Evolutionary conservation across 345 rosid genomes (phyloP).

Genomic region (Erysimum cheiranthoides): DNA sequence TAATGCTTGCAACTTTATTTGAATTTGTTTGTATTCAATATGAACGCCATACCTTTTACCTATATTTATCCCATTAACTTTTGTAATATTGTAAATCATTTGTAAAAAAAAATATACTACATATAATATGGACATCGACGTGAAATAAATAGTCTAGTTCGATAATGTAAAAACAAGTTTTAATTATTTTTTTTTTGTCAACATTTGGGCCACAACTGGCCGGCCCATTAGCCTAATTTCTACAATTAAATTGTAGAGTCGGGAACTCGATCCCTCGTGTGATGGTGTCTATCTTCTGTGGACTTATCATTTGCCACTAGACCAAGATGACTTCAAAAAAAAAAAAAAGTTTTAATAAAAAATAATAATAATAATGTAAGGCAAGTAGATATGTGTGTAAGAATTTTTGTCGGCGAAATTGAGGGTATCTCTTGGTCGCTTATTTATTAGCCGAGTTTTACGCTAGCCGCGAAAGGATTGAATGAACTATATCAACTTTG

Average conservation of each 20-base stretch:
- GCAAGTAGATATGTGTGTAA: slow-evolving; percentile 26
- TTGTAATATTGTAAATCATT: not conserved
- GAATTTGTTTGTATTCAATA: slow-evolving; percentile 7
- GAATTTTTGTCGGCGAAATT: slow-evolving; percentile 36
- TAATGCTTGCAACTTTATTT: slow-evolving; percentile 26
- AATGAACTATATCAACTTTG: not conserved
- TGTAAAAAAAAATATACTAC: not conserved
- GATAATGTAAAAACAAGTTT: not conserved
- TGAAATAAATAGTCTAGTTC: slow-evolving; percentile 3
- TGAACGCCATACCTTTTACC: not conserved
- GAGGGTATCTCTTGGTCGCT: slow-evolving; percentile 35
- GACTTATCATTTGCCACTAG: too few relatives aligned
- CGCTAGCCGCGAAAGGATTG: slow-evolving; percentile 14
- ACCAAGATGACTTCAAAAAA: too few relatives aligned
- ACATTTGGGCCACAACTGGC: too few relatives aligned
- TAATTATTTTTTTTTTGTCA: too few relatives aligned
- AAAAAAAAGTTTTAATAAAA: too few relatives aligned
- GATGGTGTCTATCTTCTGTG: too few relatives aligned
- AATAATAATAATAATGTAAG: not conserved
- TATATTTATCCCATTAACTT: not conserved
- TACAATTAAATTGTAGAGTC: too few relatives aligned
- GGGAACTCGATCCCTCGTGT: too few relatives aligned
- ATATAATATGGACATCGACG: not conserved
- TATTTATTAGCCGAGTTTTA: slow-evolving; percentile 29
- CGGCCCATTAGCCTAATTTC: too few relatives aligned